Evolutionary conservation across 768 basidiomycete species (phyloP).

Genomic region (Boletus reticuloceps): DNA sequence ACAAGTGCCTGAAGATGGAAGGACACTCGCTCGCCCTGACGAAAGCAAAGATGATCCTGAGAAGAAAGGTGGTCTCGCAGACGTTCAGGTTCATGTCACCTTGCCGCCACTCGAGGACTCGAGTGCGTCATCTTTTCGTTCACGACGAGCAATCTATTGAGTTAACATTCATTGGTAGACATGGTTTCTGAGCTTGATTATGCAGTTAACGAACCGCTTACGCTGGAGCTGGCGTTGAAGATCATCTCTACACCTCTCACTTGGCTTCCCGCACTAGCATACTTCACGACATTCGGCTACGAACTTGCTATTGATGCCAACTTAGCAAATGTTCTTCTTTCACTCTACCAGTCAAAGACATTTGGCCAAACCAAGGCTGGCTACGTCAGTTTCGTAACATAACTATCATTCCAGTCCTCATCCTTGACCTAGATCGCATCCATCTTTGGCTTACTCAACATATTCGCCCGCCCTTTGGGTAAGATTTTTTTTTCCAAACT

Average conservation of each 20-base stretch:
- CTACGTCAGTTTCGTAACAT: background rate
- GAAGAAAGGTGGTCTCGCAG: background rate
- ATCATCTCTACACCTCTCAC: background rate
- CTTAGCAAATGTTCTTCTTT: slow-evolving; percentile 1
- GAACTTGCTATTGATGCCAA: slow-evolving; percentile 4
- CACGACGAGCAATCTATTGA: background rate
- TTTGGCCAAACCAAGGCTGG: slow-evolving; percentile 5
- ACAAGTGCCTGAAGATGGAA: slow-evolving; percentile 8
- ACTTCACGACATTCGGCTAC: slow-evolving; percentile 6
- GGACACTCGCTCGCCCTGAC: background rate
- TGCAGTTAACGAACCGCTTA: slow-evolving; percentile 1
- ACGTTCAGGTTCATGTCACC: slow-evolving; percentile 19
- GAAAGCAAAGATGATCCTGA: slow-evolving; percentile 18
- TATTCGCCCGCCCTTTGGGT: slow-evolving; percentile 2
- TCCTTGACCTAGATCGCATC: background rate
- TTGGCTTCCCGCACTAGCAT: slow-evolving; percentile 2
- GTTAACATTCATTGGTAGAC: slow-evolving; percentile 10
- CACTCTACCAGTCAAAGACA: background rate
- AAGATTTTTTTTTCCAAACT: background rate
- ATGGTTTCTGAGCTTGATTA: slow-evolving; percentile 10
- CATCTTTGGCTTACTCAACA: slow-evolving; percentile 3
- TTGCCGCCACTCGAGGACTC: background rate
- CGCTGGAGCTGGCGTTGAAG: background rate
- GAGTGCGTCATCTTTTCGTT: background rate
- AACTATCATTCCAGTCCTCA: background rate